Evolutionary conservation across 1,284 basidiomycete species (phyloP).

Genomic region (Trametes versicolor): DNA sequence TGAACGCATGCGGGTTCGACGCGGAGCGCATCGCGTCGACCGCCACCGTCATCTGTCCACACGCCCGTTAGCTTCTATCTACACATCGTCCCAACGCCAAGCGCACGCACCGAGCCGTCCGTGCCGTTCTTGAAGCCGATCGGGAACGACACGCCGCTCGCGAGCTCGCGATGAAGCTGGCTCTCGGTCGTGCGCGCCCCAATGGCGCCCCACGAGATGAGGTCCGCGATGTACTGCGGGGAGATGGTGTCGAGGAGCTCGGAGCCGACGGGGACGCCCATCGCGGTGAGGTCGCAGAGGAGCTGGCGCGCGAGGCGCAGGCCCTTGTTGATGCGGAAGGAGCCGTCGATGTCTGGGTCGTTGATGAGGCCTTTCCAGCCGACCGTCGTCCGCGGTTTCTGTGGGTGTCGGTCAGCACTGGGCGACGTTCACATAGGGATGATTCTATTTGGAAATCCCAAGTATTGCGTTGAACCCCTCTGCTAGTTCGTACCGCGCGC

Average conservation of each 20-base stretch:
- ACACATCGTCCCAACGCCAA: too few relatives aligned
- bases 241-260: constrained; percentile 97
- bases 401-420: constrained; percentile 10
- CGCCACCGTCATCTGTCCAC: constrained; percentile 68
- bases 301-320: constrained; percentile 88
- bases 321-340: constrained; percentile 98
- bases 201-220: constrained; percentile 97
- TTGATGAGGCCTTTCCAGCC: constrained; percentile 92
- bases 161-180: constrained; percentile 93
- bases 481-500: too few relatives aligned
- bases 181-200: constrained; percentile 97
- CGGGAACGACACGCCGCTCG: constrained; percentile 90
- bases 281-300: constrained; percentile 88
- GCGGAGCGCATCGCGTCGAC: constrained; percentile 97
- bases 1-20: constrained; percentile 94
- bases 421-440: constrained; percentile 22
- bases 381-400: constrained; percentile 91
- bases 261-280: constrained; percentile 93
- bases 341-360: constrained; percentile 93
- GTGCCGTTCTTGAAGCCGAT: constrained; percentile 99
- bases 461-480: too few relatives aligned
- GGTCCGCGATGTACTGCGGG: constrained; percentile 83
- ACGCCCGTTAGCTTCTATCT: background rate
- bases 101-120: constrained; percentile 83
- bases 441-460: too few relatives aligned